A percentile compares a stretch with the other conserved stretches of the same genome.
Evolutionary conservation across 2,329 filamentous ascomycete genomes (phyloP).

Genomic region (Davidsoniella eucalypti): DNA sequence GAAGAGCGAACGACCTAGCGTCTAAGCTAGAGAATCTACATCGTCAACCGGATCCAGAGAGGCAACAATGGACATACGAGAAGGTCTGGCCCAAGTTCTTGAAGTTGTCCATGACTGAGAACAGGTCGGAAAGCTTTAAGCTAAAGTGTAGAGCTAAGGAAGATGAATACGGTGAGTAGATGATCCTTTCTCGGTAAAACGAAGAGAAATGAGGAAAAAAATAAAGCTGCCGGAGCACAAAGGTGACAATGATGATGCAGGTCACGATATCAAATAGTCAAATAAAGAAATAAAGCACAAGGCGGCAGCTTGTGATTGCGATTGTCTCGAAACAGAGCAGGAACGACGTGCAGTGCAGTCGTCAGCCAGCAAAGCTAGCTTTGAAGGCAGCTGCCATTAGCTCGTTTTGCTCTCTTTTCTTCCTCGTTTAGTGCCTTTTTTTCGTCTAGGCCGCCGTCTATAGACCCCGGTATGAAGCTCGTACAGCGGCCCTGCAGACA

Average conservation of each 20-base stretch:
- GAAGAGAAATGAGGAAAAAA: background rate
- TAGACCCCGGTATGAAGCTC: too few species aligned
- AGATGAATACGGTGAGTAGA: background rate
- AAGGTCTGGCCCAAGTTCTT: slow-evolving; percentile 13
- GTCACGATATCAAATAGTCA: slow-evolving; percentile 1
- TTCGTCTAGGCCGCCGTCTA: too few species aligned
- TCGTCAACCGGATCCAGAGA: background rate
- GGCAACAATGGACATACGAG: slow-evolving; percentile 9
- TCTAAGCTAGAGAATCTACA: background rate
- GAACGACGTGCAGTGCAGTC: background rate
- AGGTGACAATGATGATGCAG: background rate
- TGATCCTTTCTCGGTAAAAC: background rate
- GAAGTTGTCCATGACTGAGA: slow-evolving; percentile 12
- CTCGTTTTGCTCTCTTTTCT: background rate
- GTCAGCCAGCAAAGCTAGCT: background rate
- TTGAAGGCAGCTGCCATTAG: background rate
- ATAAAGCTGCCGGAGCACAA: background rate
- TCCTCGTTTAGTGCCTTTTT: too few species aligned
- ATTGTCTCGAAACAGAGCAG: background rate
- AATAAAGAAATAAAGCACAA: background rate
- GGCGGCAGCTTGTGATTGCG: background rate
- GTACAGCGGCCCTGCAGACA: too few species aligned
- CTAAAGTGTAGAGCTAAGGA: background rate
- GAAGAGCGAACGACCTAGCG: background rate
- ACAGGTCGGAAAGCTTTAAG: background rate